Evolutionary conservation across 192 early-diverging fungal species (phyloP), one percentile per base, ranked within the genome.

Genomic region (Backusella tarrabulga): DNA sequence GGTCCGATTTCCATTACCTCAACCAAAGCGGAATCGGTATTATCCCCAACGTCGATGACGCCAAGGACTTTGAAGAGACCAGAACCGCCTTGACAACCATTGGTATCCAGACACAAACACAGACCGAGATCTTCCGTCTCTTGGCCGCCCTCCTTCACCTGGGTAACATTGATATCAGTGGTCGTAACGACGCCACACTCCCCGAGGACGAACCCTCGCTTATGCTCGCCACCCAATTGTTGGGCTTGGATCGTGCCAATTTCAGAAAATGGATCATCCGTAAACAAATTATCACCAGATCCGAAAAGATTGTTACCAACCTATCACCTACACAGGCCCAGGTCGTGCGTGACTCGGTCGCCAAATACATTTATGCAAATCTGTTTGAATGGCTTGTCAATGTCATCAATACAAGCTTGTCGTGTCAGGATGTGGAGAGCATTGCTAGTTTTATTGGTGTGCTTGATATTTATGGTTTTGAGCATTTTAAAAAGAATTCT

Each of bases 401-500:
- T 76, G 89, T 95, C 38, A 92, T 95, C 85, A 99, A 99, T 83
- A 83, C 83, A 42, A 93, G 93, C 77, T 87, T 99, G 36, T 90
- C 90, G 34, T 88, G 85, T 35, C 85, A 85, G 14, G 88, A 88
- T 34, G 21, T 77, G 0, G 68, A 71, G 6, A 34, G 32, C 11
- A 80, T 85, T 11, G 74, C 83, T 17, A 85, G 83, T 35, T 99
- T 99, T 78, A 99, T 99, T 80, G 98, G 98, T 87, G 98, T 99
- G 1, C 86, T 99, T 67, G 98, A 99, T 91, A 99, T 99, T 82
- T 99, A 98, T 81, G 98, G 95, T 34, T 99, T 99, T 80, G 98
- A 99, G 85, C 97, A 99, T 83, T 99, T 99, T 83, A 93, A 96
- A 85, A 98, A 97, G 87, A 99, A 99, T 87, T 98, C 97, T 7